phyloP scores from a whole-genome alignment of 192 early-diverging fungal genomes.

The Pilaira anomala region DNA sequence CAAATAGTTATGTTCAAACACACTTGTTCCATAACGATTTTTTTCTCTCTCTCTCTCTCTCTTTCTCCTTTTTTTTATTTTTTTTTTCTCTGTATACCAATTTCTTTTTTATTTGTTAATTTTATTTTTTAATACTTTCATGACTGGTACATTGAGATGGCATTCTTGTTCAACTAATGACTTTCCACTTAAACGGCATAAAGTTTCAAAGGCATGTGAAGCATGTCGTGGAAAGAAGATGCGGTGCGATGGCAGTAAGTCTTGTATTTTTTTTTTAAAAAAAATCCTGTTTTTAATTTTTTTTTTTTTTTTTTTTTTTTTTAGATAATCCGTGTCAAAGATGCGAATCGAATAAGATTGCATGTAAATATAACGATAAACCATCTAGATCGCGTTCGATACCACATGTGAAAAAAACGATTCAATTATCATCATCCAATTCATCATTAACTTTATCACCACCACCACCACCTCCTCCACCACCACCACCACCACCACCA shows the following conservation, averaged over 20 bases:
- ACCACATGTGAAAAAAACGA: too few species aligned
- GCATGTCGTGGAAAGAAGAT: slow-evolving; percentile 23
- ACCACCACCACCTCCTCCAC: too few species aligned
- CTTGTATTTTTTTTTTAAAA: too few species aligned
- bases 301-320: too few species aligned
- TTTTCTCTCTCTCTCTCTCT: background rate
- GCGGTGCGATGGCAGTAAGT: slow-evolving; percentile 25
- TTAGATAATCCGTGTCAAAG: slow-evolving; percentile 2
- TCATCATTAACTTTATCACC: too few species aligned
- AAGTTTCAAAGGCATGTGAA: slow-evolving; percentile 22
- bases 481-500: too few species aligned
- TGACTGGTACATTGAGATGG: slow-evolving; percentile 19
- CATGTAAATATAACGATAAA: slow-evolving; percentile 11
- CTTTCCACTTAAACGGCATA: slow-evolving; percentile 16
- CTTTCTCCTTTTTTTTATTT: background rate
- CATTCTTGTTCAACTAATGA: slow-evolving; percentile 23
- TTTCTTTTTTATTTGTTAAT: background rate
- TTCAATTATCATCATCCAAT: too few species aligned
- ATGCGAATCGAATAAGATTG: background rate
- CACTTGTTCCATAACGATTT: background rate
- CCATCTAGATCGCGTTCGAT: slow-evolving; percentile 2
- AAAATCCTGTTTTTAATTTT: too few species aligned
- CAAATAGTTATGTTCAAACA: slow-evolving; percentile 16
- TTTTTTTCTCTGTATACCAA: background rate
- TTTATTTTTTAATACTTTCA: background rate